phyloP scores from a whole-genome alignment of 169 alveolate species.

The Plasmodium inui region DNA sequence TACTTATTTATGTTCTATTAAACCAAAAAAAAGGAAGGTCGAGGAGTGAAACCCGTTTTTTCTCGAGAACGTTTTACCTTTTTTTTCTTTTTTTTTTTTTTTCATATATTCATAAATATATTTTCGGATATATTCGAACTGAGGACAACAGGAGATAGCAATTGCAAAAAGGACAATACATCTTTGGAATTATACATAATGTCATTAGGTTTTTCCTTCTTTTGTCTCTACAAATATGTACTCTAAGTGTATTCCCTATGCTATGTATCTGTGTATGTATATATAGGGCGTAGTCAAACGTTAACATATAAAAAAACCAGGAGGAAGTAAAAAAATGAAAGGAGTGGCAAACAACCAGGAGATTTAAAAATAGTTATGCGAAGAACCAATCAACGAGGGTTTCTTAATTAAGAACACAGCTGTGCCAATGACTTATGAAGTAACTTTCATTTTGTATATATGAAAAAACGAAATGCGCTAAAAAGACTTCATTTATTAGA shows the following conservation, averaged over 20 bases:
- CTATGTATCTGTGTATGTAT: neutral
- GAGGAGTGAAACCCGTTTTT: neutral
- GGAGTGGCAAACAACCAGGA: neutral
- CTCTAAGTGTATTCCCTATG: neutral
- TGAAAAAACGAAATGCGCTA: neutral
- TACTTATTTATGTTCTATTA: neutral
- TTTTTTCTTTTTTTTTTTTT: neutral
- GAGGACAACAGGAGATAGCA: neutral
- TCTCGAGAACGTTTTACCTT: neutral
- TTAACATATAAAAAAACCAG: neutral
- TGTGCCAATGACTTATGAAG: neutral
- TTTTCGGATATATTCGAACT: neutral
- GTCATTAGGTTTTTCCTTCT: neutral
- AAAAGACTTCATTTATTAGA: neutral
- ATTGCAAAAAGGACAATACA: neutral
- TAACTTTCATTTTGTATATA: neutral
- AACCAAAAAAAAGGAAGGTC: neutral
- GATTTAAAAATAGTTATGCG: neutral
- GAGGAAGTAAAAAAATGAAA: neutral
- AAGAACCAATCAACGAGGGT: neutral
- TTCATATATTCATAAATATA: neutral
- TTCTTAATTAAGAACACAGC: neutral
- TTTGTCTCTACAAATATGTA: too few relatives aligned
- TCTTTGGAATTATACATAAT: neutral
- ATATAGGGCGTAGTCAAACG: neutral